Base-by-base conservation (phyloP, 139 green algal genomes). In the Chlorella ohadii region DNA sequence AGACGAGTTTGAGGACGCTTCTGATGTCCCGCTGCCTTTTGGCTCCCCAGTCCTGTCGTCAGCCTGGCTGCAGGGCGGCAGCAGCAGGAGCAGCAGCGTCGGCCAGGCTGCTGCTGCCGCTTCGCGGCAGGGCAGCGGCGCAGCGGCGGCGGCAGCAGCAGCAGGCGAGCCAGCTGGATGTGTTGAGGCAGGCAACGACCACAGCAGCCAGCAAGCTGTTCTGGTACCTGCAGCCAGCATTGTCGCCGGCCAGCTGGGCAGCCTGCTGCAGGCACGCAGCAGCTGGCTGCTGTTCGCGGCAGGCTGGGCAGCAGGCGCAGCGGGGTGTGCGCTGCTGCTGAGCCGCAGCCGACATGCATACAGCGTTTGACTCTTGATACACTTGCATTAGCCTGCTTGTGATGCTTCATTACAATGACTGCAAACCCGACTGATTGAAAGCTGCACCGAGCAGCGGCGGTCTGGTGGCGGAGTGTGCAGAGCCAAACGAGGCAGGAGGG, bases 201-300 rank as follows among this genome's bases (percentile, higher is more conserved):
- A 13, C 51, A 59, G 51, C 51, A 59, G 51, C 51, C 19, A 59
- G 15, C 51, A 22, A 57, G 73, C 31, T 31, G 34, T 3, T 17
- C n/a, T n/a, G n/a, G 19, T 28, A 4, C 12, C 47, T 47, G 20
- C 47, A 31, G 31, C 72, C 28, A 5, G 31, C 33, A 25, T 20
- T 33, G 15, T 34, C 56, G 3, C 11, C 44, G 57, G 5, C 27
- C 12, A 59, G 33, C 1, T 16, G 41, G 39, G 64, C 64, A 27
- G 13, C 39, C 70, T 36, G 39, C 25, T 13, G 15, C 12, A 16
- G 0, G 51, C 51, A 13, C 51, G 51, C 51, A 59, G 51, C 51
- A 59, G 66, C 20, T 55, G 55, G 75, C 75, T 64, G 75, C 55
- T n/a, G 33, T 81, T 81, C 71, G 75, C 75, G 7, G 55, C 75